Evolutionary conservation across 108 stramenopile genomes (phyloP).

Genomic region (Conticribra weissflogii): DNA sequence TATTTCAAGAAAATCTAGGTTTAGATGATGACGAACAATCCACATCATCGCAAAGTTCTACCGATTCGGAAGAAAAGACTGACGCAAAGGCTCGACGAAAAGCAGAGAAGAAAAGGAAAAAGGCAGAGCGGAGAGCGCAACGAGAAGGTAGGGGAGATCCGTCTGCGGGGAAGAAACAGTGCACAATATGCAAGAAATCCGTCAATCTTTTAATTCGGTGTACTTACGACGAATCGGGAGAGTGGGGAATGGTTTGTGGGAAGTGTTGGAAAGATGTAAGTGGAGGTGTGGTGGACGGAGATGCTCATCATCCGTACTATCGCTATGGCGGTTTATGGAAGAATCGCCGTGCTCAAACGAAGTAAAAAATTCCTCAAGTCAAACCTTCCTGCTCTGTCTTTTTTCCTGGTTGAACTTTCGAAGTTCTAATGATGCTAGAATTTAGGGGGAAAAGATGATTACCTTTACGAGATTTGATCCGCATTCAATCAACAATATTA

Average conservation of each 20-base stretch:
- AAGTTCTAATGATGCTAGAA: not conserved
- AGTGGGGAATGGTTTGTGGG: conserved; percentile 87
- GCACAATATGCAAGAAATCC: conserved; percentile 60
- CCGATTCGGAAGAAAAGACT: not conserved
- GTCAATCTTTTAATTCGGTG: conserved; percentile 78
- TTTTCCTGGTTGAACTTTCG: too few species aligned
- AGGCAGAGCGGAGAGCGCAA: conserved; percentile 69
- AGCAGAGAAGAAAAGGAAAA: conserved; percentile 65
- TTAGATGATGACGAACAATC: not conserved
- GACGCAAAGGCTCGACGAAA: conserved; percentile 57
- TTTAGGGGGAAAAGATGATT: too few species aligned
- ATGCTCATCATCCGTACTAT: conserved; percentile 83
- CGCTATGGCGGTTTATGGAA: conserved; percentile 90
- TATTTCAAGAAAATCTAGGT: not conserved
- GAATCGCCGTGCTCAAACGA: conserved; percentile 69
- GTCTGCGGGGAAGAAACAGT: conserved; percentile 68
- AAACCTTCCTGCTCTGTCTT: too few species aligned
- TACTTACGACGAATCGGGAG: conserved; percentile 50
- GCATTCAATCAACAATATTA: too few species aligned
- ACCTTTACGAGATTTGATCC: too few species aligned
- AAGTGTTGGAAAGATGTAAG: conserved; percentile 83
- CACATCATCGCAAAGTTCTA: not conserved
- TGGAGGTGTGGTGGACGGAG: conserved; percentile 88
- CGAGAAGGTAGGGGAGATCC: conserved; percentile 64
- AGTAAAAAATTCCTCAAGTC: too few species aligned